Base-by-base conservation (phyloP, 1,284 basidiomycete genomes). In the Rhodotorula sp. region DNA sequence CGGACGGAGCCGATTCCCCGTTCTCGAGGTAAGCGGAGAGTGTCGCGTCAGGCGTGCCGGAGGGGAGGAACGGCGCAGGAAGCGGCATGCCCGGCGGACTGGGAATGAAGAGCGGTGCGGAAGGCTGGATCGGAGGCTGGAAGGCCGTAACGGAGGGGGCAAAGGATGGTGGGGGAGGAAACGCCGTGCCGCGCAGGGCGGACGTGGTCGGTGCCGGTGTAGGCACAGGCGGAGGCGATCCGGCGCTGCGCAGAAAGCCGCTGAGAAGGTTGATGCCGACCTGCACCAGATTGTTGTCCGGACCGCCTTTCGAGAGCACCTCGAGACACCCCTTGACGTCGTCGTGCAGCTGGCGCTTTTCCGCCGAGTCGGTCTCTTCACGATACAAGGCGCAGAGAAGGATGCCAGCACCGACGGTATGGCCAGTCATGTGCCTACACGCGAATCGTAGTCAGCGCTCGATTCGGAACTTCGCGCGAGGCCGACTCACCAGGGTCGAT, bases 341-440 rank as follows among this genome's bases (percentile, higher is more conserved):
- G 8, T 17, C 45, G 46, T 34, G 23, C 25, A 60, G 58, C 16
- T 27, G 46, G 13, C 46, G 58, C 25, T 41, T 27, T 46, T 60
- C 58, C 17, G 8, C 2, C 16, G 4, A 46, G 45, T 48, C 45
- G 46, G 9, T 27, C 58, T 60, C 58, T 12, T 60, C 46, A 7
- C 58, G 46, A 27, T 49, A 60, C 17, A 60, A 19, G 17, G 58
- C 58, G 58, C 46, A 49, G 25, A 60, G 58, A 16, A 60, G 49
- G 46, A 60, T 48, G 17, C 58, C 58, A 25, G 58, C 58, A 16
- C 46, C 46, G 25, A 60, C 58, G 27, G 58, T 60, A 27, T 60
- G 46, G 46, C 45, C 27, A 13, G 58, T 60, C 25, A 60, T 34
- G 46, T 60, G 58, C 58, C 57, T 59, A 45, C 13, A 9, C 25